These are phyloP conservation scores for Fusarium solani-melongenae DNA, from an alignment of 2,329 filamentous ascomycete species.

Conservation along the genomic window DNA sequence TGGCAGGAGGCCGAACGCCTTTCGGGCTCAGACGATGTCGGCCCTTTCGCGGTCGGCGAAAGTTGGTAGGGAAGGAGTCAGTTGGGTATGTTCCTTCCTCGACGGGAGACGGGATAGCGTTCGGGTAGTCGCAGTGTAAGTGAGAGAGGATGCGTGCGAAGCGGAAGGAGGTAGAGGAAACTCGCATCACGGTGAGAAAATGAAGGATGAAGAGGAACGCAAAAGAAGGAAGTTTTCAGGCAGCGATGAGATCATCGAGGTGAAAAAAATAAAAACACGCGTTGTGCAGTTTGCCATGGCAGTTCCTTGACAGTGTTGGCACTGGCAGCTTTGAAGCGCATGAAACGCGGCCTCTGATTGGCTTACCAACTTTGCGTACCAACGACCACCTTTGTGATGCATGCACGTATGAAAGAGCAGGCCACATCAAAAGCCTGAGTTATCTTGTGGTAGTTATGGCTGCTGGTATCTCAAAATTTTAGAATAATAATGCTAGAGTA, in stretches of 20 bases:
- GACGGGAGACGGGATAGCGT: neutral
- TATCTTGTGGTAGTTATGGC: neutral
- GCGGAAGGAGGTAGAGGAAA: neutral
- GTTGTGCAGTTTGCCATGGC: slow-evolving; percentile 10
- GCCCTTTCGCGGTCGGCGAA: neutral
- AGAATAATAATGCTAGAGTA: neutral
- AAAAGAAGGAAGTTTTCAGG: neutral
- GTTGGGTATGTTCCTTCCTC: neutral
- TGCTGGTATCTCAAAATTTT: neutral
- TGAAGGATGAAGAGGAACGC: too few relatives aligned
- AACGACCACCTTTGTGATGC: neutral
- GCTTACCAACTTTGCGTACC: neutral
- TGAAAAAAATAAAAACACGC: neutral
- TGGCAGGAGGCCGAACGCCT: neutral
- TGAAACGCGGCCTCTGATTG: neutral
- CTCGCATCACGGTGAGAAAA: neutral
- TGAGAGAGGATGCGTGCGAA: neutral
- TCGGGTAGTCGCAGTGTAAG: neutral
- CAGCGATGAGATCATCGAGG: neutral
- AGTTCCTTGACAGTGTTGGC: slow-evolving; percentile 9
- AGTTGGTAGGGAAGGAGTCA: neutral
- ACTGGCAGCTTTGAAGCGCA: slow-evolving; percentile 1
- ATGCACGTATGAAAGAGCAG: neutral
- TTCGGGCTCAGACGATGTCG: neutral
- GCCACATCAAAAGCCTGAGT: neutral